phyloP scores from a whole-genome alignment of 2,329 filamentous ascomycete species.

The Cadophora malorum region DNA sequence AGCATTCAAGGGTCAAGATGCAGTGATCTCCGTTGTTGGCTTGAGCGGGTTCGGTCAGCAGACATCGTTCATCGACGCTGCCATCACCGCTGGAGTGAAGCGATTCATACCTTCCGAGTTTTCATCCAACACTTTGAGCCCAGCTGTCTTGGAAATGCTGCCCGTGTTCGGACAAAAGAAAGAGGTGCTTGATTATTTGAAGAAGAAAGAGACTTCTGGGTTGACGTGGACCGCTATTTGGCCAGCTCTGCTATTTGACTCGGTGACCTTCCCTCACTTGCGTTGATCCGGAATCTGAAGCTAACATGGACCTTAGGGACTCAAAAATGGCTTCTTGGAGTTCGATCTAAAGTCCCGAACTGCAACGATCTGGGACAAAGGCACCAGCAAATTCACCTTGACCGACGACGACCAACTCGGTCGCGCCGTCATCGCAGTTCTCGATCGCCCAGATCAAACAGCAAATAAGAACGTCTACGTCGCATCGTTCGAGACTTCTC shows the following conservation, averaged over 20 bases:
- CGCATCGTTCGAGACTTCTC: slow-evolving; percentile 45
- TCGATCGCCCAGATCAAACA: slow-evolving; percentile 45
- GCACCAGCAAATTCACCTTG: slow-evolving; percentile 35
- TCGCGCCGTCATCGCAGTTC: slow-evolving; percentile 43
- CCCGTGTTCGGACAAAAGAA: slow-evolving; percentile 50
- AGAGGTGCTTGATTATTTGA: slow-evolving; percentile 49
- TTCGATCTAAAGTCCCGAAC: slow-evolving; percentile 44
- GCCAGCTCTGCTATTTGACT: slow-evolving; percentile 39
- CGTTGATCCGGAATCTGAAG: neutral
- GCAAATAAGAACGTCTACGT: slow-evolving; percentile 45
- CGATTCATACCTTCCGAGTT: slow-evolving; percentile 66
- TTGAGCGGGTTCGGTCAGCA: slow-evolving; percentile 21
- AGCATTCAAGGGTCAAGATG: slow-evolving; percentile 33
- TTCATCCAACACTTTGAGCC: slow-evolving; percentile 49
- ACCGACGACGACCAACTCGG: slow-evolving; percentile 42
- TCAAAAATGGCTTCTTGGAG: slow-evolving; percentile 39
- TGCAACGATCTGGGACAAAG: slow-evolving; percentile 43
- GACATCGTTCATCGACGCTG: slow-evolving; percentile 57
- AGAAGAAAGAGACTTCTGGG: slow-evolving; percentile 39
- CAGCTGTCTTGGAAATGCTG: slow-evolving; percentile 30
- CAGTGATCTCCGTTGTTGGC: slow-evolving; percentile 28
- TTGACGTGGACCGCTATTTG: slow-evolving; percentile 48
- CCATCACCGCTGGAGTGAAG: slow-evolving; percentile 62
- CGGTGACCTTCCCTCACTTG: slow-evolving; percentile 19
- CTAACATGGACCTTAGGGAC: slow-evolving; percentile 4